phyloP scores from a whole-genome alignment of 106 monocot species.

The Platanthera zijinensis region DNA sequence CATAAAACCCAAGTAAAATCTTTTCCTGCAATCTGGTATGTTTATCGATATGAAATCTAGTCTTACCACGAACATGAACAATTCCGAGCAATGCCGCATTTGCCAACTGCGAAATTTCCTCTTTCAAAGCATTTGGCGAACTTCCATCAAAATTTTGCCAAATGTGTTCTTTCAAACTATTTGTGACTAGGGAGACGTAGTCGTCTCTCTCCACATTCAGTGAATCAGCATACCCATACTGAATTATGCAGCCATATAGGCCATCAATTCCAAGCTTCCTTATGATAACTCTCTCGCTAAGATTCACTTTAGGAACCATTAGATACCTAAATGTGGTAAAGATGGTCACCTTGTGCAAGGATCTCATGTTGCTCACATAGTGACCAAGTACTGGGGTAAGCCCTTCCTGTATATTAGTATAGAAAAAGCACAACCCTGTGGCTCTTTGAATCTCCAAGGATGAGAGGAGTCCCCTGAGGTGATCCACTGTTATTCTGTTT shows the following conservation, averaged over 20 bases:
- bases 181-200: constrained; percentile 30
- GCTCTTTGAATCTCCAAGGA: constrained; percentile 31
- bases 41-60: constrained; percentile 39
- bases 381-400: constrained; percentile 57
- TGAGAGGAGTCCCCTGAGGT: constrained; percentile 27
- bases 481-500: constrained; percentile 39
- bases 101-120: constrained; percentile 36
- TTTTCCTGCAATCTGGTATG: constrained; percentile 34
- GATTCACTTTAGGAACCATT: constrained; percentile 44
- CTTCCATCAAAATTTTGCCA: constrained; percentile 10
- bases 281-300: constrained; percentile 33
- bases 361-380: constrained; percentile 43
- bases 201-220: constrained; percentile 31
- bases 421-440: constrained; percentile 71
- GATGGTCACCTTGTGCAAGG: constrained; percentile 48
- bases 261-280: constrained; percentile 36
- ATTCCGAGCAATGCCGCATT: constrained; percentile 28
- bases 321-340: constrained; percentile 48
- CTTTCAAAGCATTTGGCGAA: background rate
- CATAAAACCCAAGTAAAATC: constrained; percentile 63
- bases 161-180: constrained; percentile 24
- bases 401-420: constrained; percentile 58
- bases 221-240: constrained; percentile 58
- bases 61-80: constrained; percentile 70
- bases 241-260: constrained; percentile 47